These are phyloP conservation scores for Didymella pomorum DNA, from an alignment of 2,329 filamentous ascomycete genomes.

Conservation along the genomic window DNA sequence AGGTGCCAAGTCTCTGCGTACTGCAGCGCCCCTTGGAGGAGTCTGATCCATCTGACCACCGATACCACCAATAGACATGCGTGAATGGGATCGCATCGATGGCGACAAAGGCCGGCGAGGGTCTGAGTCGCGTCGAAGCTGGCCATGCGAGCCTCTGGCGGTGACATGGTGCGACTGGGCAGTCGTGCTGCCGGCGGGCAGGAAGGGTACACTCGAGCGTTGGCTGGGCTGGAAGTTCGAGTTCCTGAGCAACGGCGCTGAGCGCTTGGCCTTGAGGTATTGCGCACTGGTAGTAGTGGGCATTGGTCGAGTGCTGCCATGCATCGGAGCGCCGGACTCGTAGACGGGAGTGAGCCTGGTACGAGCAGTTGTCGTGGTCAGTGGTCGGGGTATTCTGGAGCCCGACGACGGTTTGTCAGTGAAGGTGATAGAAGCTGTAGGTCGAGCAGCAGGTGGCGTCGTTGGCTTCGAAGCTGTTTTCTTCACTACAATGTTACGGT, in stretches of 20 bases:
- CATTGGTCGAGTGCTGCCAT: constrained; percentile 64
- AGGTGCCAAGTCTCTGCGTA: constrained; percentile 56
- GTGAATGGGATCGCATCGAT: constrained; percentile 55
- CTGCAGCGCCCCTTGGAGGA: constrained; percentile 57
- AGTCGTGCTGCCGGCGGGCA: constrained; percentile 77
- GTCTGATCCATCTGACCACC: constrained; percentile 60
- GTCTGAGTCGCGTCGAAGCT: constrained; percentile 86
- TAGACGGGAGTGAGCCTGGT: constrained; percentile 87
- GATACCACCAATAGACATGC: constrained; percentile 57
- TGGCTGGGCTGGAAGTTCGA: constrained; percentile 61
- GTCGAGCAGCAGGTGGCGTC: constrained; percentile 72
- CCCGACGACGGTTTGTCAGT: constrained; percentile 70
- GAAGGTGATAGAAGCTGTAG: constrained; percentile 88
- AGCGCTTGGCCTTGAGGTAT: constrained; percentile 66
- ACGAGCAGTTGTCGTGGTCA: constrained; percentile 51
- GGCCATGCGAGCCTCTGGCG: constrained; percentile 73
- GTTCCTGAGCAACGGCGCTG: constrained; percentile 65
- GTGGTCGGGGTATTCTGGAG: constrained; percentile 82
- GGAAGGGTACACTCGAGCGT: constrained; percentile 74
- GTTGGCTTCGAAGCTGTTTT: constrained; percentile 63
- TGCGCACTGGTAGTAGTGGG: constrained; percentile 63
- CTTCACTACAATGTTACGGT: constrained; percentile 92
- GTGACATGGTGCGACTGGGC: constrained; percentile 80
- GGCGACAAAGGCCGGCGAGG: constrained; percentile 60
- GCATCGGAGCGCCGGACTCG: constrained; percentile 79